phyloP scores from a whole-genome alignment of 306 rosid genomes.

The Casuarina cunninghamiana region DNA sequence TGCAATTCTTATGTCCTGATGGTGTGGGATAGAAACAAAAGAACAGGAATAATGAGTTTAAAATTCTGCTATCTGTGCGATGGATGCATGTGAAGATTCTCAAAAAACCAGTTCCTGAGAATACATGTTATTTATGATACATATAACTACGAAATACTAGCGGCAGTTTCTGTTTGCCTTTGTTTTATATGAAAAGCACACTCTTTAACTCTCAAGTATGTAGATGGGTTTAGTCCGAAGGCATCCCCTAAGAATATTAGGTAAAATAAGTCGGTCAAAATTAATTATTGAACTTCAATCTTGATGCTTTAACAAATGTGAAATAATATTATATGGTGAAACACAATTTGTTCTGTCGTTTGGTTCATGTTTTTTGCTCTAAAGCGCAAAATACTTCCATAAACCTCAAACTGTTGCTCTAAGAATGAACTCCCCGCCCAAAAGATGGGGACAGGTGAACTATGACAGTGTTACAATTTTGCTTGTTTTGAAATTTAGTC shows the following conservation, averaged over 20 bases:
- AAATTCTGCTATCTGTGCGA: too few relatives aligned
- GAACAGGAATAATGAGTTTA: too few relatives aligned
- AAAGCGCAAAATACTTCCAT: neutral
- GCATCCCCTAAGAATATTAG: constrained; percentile 2
- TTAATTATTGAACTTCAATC: neutral
- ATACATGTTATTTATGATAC: neutral
- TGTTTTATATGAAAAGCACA: neutral
- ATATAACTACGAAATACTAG: neutral
- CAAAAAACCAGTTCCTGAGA: too few relatives aligned
- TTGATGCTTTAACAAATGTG: neutral
- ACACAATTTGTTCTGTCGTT: neutral
- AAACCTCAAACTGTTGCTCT: neutral
- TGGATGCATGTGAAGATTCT: too few relatives aligned
- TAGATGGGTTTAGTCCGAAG: neutral
- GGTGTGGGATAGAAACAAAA: too few relatives aligned
- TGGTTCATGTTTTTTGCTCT: neutral
- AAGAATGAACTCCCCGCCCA: neutral
- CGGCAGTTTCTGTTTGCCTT: neutral
- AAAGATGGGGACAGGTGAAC: neutral
- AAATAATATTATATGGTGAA: neutral
- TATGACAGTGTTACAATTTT: neutral
- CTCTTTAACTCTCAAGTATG: neutral
- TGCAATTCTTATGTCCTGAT: too few relatives aligned
- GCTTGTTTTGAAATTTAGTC: constrained; percentile 1
- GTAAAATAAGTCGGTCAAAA: neutral